Conservation (phyloP, 192 early-diverging fungal species). For the Podila epigama region DNA sequence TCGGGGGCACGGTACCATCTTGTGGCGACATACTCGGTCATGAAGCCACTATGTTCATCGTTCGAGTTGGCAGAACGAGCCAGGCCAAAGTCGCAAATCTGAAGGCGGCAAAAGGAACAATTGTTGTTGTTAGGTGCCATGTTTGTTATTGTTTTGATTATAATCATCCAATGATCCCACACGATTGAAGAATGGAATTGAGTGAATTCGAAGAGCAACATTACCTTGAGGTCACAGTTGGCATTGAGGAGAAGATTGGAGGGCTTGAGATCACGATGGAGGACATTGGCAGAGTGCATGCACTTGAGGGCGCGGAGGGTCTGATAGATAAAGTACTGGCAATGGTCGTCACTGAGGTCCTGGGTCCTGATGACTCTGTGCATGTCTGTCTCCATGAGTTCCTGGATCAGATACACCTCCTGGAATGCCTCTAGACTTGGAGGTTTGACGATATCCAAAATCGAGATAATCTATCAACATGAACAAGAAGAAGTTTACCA, state of each 20-base stretch:
- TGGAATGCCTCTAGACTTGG: slow-evolving; percentile 81
- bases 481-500: neutral
- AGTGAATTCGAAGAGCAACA: too few species aligned
- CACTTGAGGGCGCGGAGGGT: slow-evolving; percentile 96
- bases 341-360: slow-evolving; percentile 94
- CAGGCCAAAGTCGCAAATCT: slow-evolving; percentile 99
- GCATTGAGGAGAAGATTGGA: slow-evolving; percentile 90
- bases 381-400: slow-evolving; percentile 99
- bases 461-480: slow-evolving; percentile 89
- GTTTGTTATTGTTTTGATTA: neutral
- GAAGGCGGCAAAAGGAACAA: neutral
- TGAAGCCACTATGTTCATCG: slow-evolving; percentile 84
- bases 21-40: slow-evolving; percentile 97
- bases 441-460: slow-evolving; percentile 92
- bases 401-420: slow-evolving; percentile 96
- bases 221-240: slow-evolving; percentile 87
- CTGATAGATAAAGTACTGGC: slow-evolving; percentile 99
- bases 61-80: slow-evolving; percentile 90
- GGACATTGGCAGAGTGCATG: slow-evolving; percentile 97
- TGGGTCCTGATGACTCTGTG: slow-evolving; percentile 97
- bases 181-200: too few species aligned
- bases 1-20: slow-evolving; percentile 96
- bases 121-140: neutral
- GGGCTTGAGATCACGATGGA: slow-evolving; percentile 98
- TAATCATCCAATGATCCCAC: neutral